Evolutionary conservation across 768 basidiomycete genomes (phyloP).

Genomic region (Paxillus involutus): DNA sequence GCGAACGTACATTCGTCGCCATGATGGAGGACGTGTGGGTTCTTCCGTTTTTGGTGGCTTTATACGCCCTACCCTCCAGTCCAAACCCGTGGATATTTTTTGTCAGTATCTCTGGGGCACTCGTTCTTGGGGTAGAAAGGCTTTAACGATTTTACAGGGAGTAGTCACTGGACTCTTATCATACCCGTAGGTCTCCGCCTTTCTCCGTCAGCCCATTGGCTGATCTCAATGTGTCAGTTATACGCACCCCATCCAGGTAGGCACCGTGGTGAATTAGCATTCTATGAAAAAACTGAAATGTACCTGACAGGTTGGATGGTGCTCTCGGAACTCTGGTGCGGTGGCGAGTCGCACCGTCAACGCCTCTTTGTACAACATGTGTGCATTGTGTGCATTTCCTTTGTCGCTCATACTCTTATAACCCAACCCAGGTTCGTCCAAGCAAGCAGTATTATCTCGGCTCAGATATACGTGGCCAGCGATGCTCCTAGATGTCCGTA

Average conservation of each 20-base stretch:
- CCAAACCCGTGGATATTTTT: conserved; percentile 56
- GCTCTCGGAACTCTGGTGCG: conserved; percentile 57
- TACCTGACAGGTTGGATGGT: conserved; percentile 46
- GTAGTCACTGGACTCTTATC: conserved; percentile 45
- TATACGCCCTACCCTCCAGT: conserved; percentile 47
- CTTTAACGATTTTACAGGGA: conserved; percentile 27
- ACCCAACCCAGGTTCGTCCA: conserved; percentile 38
- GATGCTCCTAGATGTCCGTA: conserved; percentile 56
- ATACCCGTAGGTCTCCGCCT: conserved; percentile 36
- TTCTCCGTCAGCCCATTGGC: neutral
- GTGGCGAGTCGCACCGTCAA: conserved; percentile 62
- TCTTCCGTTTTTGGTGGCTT: conserved; percentile 58
- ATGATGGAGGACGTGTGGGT: conserved; percentile 59
- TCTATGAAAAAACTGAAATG: neutral
- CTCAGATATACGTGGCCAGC: conserved; percentile 57
- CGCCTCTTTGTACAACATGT: conserved; percentile 61
- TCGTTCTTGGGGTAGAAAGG: neutral
- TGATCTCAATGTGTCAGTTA: conserved; percentile 29
- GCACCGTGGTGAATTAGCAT: neutral
- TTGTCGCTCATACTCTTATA: neutral
- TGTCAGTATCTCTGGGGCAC: conserved; percentile 29
- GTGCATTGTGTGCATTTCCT: neutral
- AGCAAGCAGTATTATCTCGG: conserved; percentile 41
- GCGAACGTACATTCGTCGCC: conserved; percentile 54
- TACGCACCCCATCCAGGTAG: conserved; percentile 50